These are phyloP conservation scores for Waltiozyma sp. DNA, from an alignment of 1,139 yeast genomes.

Conservation along the genomic window DNA sequence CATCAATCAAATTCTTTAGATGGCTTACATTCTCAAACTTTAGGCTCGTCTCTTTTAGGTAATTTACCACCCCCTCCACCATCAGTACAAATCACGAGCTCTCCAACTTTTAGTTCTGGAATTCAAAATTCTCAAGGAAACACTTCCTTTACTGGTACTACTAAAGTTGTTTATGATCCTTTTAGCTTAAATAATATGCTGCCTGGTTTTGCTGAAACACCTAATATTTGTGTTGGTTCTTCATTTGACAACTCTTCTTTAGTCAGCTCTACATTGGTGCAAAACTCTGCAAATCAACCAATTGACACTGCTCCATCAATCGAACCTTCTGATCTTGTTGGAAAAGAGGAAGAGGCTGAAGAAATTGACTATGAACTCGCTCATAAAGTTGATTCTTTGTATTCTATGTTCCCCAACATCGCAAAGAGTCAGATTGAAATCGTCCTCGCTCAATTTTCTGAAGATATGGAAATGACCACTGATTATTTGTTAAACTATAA, in stretches of 20 bases:
- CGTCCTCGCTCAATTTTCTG: background rate
- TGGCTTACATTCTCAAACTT: background rate
- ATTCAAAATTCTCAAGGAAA: background rate
- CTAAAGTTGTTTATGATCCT: background rate
- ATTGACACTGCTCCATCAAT: background rate
- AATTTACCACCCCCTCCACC: background rate
- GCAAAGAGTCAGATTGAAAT: background rate
- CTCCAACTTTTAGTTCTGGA: background rate
- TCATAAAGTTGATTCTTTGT: background rate
- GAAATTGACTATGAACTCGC: background rate
- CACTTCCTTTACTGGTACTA: background rate
- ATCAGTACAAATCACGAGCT: background rate
- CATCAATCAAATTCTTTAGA: background rate
- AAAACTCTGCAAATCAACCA: background rate
- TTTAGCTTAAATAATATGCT: background rate
- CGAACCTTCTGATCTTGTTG: background rate
- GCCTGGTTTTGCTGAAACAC: background rate
- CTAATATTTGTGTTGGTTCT: background rate
- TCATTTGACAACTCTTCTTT: background rate
- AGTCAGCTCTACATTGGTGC: background rate
- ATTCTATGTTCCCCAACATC: background rate
- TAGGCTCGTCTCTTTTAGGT: background rate
- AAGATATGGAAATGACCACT: background rate
- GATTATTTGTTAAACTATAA: background rate
- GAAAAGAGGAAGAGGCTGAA: background rate